phyloP scores from a whole-genome alignment of 805 yeast genomes.

The Myxozyma vanderwaltii region DNA sequence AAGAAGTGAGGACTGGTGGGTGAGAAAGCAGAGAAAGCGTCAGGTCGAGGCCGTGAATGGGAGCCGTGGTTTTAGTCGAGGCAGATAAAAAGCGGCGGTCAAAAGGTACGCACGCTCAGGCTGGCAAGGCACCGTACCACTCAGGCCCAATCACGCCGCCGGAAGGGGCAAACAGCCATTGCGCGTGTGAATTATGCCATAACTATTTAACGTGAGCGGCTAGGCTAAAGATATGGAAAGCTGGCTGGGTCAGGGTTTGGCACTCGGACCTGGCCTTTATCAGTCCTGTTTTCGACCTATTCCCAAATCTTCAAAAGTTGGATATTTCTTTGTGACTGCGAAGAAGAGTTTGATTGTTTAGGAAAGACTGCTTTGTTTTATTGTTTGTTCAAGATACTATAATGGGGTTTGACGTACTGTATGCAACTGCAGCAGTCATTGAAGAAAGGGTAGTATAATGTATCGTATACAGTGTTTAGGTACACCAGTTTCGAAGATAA shows the following conservation, averaged over 20 bases:
- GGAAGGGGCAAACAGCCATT: background rate
- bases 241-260: background rate
- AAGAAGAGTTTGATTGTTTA: background rate
- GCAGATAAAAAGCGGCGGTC: constrained; percentile 18
- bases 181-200: background rate
- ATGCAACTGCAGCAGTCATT: too few species aligned
- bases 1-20: background rate
- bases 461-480: too few species aligned
- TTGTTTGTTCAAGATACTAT: too few species aligned
- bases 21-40: background rate
- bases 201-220: background rate
- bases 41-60: constrained; percentile 12
- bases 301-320: too few species aligned
- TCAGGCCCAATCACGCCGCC: constrained; percentile 23
- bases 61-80: background rate
- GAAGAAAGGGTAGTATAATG: too few species aligned
- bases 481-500: too few species aligned
- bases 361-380: too few species aligned
- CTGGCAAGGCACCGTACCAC: constrained; percentile 6
- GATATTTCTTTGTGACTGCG: background rate
- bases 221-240: background rate
- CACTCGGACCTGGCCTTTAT: constrained; percentile 13
- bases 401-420: too few species aligned
- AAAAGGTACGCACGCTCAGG: background rate
- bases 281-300: background rate